Evolutionary conservation across 305 asterid genomes (phyloP).

Genomic region (Fraxinus platypoda): DNA sequence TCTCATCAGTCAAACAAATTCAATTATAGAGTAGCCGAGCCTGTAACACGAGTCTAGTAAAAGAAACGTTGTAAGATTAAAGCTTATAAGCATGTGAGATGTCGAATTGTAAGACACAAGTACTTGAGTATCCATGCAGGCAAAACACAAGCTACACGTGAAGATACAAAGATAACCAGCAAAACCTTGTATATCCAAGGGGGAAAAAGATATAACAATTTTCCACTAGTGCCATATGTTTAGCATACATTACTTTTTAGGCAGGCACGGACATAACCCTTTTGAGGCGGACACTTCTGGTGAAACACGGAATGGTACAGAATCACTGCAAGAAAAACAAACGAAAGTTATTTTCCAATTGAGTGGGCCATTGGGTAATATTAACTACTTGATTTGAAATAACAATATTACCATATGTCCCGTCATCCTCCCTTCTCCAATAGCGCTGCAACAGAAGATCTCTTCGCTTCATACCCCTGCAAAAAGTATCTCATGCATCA

Average conservation of each 20-base stretch:
- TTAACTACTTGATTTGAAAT: background rate
- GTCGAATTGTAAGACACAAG: background rate
- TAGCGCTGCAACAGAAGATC: constrained; percentile 88
- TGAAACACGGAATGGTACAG: constrained; percentile 93
- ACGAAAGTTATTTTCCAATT: constrained; percentile 16
- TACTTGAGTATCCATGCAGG: constrained; percentile 3
- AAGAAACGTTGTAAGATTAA: constrained; percentile 15
- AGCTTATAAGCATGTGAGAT: constrained; percentile 17
- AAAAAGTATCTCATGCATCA: constrained; percentile 21
- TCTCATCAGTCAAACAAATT: constrained; percentile 23
- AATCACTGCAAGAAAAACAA: constrained; percentile 61
- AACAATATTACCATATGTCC: constrained; percentile 71
- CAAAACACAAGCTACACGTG: background rate
- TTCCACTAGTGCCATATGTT: constrained; percentile 29
- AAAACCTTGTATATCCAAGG: constrained; percentile 3
- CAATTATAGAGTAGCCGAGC: constrained; percentile 8
- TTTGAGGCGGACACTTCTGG: constrained; percentile 74
- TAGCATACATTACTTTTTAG: constrained; percentile 97
- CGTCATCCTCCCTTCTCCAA: constrained; percentile 99
- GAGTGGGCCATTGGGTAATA: constrained; percentile 14
- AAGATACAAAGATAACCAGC: background rate
- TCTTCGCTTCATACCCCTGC: constrained; percentile 90
- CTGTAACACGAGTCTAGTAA: background rate
- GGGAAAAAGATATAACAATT: constrained; percentile 1
- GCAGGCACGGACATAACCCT: constrained; percentile 91